phyloP scores from a whole-genome alignment of 768 basidiomycete genomes.

The Dioszegia aurantiaca region DNA sequence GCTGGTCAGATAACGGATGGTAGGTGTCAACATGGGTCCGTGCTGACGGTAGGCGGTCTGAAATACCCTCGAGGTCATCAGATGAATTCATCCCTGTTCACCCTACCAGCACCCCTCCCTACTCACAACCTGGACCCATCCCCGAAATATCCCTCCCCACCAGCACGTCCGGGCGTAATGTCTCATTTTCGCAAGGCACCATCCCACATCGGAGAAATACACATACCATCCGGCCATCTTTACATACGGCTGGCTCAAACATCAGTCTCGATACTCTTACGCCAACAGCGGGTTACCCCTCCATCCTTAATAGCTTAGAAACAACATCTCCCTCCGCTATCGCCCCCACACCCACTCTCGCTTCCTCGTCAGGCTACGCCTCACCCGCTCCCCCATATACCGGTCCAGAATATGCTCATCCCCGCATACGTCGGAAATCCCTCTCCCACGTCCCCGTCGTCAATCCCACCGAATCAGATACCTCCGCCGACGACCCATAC shows the following conservation, averaged over 20 bases:
- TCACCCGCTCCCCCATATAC: constrained; percentile 12
- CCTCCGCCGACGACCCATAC: constrained; percentile 23
- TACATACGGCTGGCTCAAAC: constrained; percentile 32
- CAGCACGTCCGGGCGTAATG: constrained; percentile 10
- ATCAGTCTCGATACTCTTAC: constrained; percentile 22
- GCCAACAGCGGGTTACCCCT: constrained; percentile 5
- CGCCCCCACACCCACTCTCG: background rate
- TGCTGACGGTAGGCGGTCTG: constrained; percentile 5
- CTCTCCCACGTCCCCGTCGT: constrained; percentile 15
- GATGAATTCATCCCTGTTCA: constrained; percentile 6
- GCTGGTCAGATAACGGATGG: constrained; percentile 45
- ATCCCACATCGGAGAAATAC: constrained; percentile 21
- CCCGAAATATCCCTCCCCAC: constrained; percentile 7
- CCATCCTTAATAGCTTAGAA: constrained; percentile 1
- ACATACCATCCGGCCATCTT: constrained; percentile 8
- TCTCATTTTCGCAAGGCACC: constrained; percentile 13
- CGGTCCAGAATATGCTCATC: constrained; percentile 18
- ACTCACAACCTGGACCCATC: background rate
- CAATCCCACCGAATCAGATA: constrained; percentile 20
- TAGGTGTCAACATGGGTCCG: constrained; percentile 11
- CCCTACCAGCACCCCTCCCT: background rate
- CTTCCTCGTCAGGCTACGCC: constrained; percentile 5
- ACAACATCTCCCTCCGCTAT: constrained; percentile 10
- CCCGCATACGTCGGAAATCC: constrained; percentile 29
- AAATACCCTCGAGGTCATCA: constrained; percentile 2